phyloP scores from a whole-genome alignment of 2,329 filamentous ascomycete species.

The Alternaria atra region DNA sequence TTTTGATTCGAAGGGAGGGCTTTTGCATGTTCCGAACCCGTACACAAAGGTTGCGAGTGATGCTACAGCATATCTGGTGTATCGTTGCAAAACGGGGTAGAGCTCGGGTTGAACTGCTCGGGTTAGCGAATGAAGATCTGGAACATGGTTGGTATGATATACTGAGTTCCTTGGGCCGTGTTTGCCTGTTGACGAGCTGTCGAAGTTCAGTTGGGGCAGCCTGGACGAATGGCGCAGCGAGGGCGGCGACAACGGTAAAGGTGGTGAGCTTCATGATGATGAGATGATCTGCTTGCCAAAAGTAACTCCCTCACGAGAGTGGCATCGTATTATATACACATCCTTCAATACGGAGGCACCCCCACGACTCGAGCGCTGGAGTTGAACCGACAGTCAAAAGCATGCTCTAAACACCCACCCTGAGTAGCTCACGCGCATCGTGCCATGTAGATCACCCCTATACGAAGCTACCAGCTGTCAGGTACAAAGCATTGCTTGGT shows the following conservation, averaged over 20 bases:
- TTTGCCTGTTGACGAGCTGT: constrained; percentile 6
- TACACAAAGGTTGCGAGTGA: constrained; percentile 26
- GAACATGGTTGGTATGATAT: background rate
- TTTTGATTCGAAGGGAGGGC: constrained; percentile 21
- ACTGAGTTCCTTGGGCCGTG: constrained; percentile 12
- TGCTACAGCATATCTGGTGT: constrained; percentile 26
- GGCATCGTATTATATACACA: background rate
- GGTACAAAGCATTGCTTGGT: background rate
- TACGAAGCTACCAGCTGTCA: background rate
- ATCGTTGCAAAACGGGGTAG: constrained; percentile 21
- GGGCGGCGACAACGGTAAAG: constrained; percentile 14
- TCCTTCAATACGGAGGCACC: background rate
- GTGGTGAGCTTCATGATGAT: constrained; percentile 18
- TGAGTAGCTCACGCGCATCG: background rate
- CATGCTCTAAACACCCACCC: background rate
- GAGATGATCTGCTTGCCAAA: background rate
- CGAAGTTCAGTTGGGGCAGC: constrained; percentile 8
- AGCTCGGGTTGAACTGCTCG: constrained; percentile 13
- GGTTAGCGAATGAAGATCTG: background rate
- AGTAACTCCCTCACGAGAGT: background rate
- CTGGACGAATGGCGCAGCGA: constrained; percentile 13
- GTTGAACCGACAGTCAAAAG: background rate
- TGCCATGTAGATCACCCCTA: background rate
- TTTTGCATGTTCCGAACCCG: constrained; percentile 18
- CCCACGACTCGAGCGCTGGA: background rate